Evolutionary conservation across 345 rosid genomes (phyloP).

Genomic region (Populus deltoides): DNA sequence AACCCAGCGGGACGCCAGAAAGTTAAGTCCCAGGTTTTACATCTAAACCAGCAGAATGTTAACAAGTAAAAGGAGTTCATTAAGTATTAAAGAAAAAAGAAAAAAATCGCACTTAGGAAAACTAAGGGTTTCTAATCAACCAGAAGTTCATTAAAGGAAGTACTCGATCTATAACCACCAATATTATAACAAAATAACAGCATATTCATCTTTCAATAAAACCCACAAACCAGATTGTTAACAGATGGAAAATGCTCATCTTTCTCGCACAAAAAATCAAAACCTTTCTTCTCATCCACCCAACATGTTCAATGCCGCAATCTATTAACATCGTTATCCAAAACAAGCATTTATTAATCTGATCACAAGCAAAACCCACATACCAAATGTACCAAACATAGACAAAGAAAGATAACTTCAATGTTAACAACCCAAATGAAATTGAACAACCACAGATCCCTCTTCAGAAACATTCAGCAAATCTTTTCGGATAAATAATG

Average conservation of each 20-base stretch:
- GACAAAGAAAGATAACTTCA: conserved; percentile 1
- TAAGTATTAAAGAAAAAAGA: neutral
- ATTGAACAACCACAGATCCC: conserved; percentile 29
- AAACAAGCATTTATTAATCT: neutral
- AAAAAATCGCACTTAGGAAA: neutral
- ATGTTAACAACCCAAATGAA: conserved; percentile 19
- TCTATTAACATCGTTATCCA: neutral
- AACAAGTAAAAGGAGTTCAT: neutral
- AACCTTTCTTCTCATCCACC: neutral
- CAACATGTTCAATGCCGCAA: neutral
- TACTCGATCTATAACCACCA: neutral
- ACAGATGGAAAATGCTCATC: conserved; percentile 5
- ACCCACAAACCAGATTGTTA: conserved; percentile 18
- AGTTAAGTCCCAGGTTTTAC: neutral
- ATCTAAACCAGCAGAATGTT: neutral
- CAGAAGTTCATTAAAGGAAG: neutral
- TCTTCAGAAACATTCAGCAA: conserved; percentile 14
- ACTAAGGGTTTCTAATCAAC: neutral
- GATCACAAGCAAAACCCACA: conserved; percentile 16
- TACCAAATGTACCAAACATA: neutral
- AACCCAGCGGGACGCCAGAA: neutral
- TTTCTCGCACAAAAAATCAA: neutral
- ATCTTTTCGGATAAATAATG: neutral
- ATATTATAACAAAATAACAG: neutral
- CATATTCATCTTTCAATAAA: neutral